Evolutionary conservation across 257 asterid genomes (phyloP).

Genomic region (Parsonsia alboflavescens): DNA sequence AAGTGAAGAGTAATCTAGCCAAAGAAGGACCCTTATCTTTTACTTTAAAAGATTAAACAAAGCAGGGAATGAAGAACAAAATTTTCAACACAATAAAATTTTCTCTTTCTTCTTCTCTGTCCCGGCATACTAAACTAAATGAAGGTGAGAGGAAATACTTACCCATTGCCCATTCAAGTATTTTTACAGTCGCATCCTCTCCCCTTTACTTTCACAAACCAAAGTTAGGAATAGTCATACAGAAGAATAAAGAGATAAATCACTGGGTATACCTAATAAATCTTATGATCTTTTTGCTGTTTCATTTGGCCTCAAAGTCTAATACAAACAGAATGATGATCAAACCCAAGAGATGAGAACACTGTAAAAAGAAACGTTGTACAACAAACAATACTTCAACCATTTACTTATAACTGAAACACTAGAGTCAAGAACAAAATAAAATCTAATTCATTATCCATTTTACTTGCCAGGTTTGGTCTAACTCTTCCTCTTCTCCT

Average conservation of each 20-base stretch:
- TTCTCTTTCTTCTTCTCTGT: neutral
- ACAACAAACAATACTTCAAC: neutral
- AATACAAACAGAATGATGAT: neutral
- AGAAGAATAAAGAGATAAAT: neutral
- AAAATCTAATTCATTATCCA: neutral
- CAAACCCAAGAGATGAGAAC: constrained; percentile 1
- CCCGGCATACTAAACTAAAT: neutral
- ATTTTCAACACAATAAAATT: neutral
- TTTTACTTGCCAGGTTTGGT: neutral
- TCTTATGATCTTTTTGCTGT: neutral
- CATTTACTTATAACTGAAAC: neutral
- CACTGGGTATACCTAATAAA: neutral
- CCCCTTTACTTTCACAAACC: neutral
- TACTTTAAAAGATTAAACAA: neutral
- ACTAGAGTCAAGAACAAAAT: neutral
- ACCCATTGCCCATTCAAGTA: neutral
- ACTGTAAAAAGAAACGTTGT: neutral
- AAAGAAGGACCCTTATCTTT: neutral
- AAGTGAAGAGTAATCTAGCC: neutral
- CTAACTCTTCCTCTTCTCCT: neutral
- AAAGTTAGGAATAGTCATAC: neutral
- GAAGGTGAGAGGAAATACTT: neutral
- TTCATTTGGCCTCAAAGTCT: neutral
- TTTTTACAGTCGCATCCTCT: neutral
- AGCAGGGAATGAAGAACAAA: neutral